Base-by-base conservation (phyloP, 257 asterid species). In the Solanum chmielewskii region DNA sequence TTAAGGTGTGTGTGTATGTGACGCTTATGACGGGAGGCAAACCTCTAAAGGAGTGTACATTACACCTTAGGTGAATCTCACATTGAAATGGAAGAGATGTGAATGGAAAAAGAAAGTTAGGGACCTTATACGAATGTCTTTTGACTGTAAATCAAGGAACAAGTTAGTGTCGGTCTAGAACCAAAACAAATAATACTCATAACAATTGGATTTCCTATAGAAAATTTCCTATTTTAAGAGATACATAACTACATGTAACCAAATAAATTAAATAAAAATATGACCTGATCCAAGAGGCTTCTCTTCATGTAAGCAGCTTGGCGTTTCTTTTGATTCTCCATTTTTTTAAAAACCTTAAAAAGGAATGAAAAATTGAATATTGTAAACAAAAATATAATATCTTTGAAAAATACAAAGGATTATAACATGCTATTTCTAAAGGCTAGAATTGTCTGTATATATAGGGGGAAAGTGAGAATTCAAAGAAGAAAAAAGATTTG, bases 201-300 rank as follows among this genome's bases (percentile, higher is more conserved):
- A 60, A 23, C 29, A 60, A 23, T 23, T 60, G 69, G 29, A 23
- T 60, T 23, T 21, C 29, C 13, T 60, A 9, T 60, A 60, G n/a
- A 60, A 73, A 73, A 73, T 73, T 74, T 74, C 7, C 9, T 74
- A 39, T 37, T 1, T 15, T 74, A 75, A 73, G 45, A 75, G 56
- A 73, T 21, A 73, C 23, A 23, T 41, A 37, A 41, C 23, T 75
- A 39, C 4, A 39, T 41, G 16, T 11, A 11, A 75, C 15, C 15
- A 78, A 45, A 27, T 45, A 4, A 73, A 69, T 20, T 21, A 11
- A 78, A 45, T 78, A 78, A 45, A 25, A 78, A 45, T 45, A 27
- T 78, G 42, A 78, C 84, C 84, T 45, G 84, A 45, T 78, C 84
- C 9, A 78, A 45, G 66, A 78, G 84, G 84, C 41, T 45, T 45